These are phyloP conservation scores for Lentinula novae-zelandiae DNA, from an alignment of 1,284 basidiomycete genomes.

Conservation along the genomic window DNA sequence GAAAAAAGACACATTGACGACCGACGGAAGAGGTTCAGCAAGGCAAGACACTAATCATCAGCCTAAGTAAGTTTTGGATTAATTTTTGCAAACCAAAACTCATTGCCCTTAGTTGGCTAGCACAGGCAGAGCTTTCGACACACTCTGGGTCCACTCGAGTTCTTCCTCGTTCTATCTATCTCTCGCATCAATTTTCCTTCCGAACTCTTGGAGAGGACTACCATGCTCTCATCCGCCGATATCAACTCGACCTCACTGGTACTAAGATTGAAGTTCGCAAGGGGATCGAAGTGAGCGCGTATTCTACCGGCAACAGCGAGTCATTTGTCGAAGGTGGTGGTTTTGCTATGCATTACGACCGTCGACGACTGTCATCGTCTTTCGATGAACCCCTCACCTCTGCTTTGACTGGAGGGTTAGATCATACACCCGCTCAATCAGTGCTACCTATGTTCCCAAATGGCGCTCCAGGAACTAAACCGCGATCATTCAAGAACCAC, in stretches of 20 bases:
- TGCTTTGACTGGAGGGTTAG: constrained; percentile 66
- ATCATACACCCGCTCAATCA: constrained; percentile 43
- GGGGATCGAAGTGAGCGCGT: constrained; percentile 65
- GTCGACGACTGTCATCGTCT: constrained; percentile 42
- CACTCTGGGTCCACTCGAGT: constrained; percentile 53
- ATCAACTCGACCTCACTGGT: constrained; percentile 59
- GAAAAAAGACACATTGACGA: constrained; percentile 25
- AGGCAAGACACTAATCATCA: not conserved
- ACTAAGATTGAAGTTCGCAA: constrained; percentile 66
- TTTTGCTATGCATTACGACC: constrained; percentile 28
- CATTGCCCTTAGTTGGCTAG: constrained; percentile 49
- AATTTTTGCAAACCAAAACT: not conserved
- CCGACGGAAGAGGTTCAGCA: not conserved
- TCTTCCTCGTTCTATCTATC: constrained; percentile 72
- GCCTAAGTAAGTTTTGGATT: constrained; percentile 27
- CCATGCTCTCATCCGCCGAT: constrained; percentile 68
- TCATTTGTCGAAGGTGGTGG: constrained; percentile 54
- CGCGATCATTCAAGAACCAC: constrained; percentile 42
- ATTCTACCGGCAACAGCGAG: constrained; percentile 33
- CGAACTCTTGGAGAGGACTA: constrained; percentile 74
- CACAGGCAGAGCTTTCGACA: constrained; percentile 79
- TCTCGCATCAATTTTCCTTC: constrained; percentile 81
- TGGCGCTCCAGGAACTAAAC: constrained; percentile 42
- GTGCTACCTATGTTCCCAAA: constrained; percentile 79
- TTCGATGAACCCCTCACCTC: constrained; percentile 78